Percentiles rank a stretch among this genome's conserved stretches.
Evolutionary conservation across 441 rosid species (phyloP).

Genomic region (Isatis lusitanica): DNA sequence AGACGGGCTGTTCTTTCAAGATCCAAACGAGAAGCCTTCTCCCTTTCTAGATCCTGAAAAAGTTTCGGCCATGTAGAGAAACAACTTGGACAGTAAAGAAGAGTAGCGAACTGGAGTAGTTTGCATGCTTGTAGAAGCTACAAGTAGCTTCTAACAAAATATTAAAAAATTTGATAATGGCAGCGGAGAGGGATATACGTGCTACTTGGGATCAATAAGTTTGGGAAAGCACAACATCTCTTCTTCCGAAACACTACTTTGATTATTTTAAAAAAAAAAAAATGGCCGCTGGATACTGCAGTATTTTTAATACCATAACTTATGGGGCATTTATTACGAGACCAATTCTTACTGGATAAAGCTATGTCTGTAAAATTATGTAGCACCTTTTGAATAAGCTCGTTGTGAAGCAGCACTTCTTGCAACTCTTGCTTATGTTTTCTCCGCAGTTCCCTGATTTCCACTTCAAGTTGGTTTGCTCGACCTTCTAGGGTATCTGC

Average conservation of each 20-base stretch:
- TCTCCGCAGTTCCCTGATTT: constrained; percentile 74
- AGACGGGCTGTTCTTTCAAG: constrained; percentile 65
- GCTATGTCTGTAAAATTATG: constrained; percentile 12
- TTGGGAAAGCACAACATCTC: constrained; percentile 11
- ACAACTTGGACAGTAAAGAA: not conserved
- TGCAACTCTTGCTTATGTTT: constrained; percentile 93
- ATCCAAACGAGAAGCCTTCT: constrained; percentile 79
- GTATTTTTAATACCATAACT: not conserved
- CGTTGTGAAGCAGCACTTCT: constrained; percentile 72
- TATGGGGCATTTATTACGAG: not conserved
- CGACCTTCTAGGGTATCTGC: constrained; percentile 94
- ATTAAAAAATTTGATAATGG: not conserved
- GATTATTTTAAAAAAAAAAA: not conserved
- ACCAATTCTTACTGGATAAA: not conserved
- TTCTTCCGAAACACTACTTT: constrained; percentile 1
- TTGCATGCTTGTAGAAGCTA: constrained; percentile 18
- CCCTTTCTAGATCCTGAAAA: constrained; percentile 83
- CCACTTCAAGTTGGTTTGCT: constrained; percentile 81
- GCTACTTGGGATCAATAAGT: constrained; percentile 7
- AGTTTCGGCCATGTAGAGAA: constrained; percentile 12
- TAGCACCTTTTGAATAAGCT: constrained; percentile 84
- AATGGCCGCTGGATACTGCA: not conserved
- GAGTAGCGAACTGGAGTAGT: constrained; percentile 1
- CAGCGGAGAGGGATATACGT: not conserved
- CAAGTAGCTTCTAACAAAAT: not conserved